Percentiles rank a stretch among this genome's conserved stretches.
These are phyloP conservation scores for Taphrina wiesneri DNA, from an alignment of 1,139 yeast genomes.

Conservation along the genomic window DNA sequence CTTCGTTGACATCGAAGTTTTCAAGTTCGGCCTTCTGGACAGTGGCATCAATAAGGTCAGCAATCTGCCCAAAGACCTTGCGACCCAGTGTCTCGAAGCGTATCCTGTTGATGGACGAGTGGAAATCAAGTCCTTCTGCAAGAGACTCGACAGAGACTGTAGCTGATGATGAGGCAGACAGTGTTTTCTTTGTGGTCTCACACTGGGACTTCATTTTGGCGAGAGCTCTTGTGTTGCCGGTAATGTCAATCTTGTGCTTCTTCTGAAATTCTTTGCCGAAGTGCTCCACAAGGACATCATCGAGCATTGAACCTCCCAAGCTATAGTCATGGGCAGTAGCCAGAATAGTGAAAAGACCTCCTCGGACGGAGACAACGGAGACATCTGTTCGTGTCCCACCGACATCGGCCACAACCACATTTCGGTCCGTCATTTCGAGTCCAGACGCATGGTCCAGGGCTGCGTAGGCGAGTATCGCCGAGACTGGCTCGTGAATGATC, in stretches of 20 bases:
- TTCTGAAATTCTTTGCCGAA: constrained; percentile 93
- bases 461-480: constrained; percentile 73
- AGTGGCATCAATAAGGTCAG: constrained; percentile 70
- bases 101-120: constrained; percentile 88
- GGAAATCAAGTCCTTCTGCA: constrained; percentile 92
- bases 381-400: constrained; percentile 98
- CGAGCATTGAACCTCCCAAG: constrained; percentile 87
- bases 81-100: constrained; percentile 88
- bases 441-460: constrained; percentile 45
- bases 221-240: constrained; percentile 70
- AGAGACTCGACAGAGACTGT: constrained; percentile 93
- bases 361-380: constrained; percentile 89
- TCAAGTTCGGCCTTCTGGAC: constrained; percentile 83
- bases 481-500: constrained; percentile 87
- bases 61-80: constrained; percentile 71
- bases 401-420: constrained; percentile 90
- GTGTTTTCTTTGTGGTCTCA: constrained; percentile 82
- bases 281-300: constrained; percentile 73
- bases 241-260: constrained; percentile 77
- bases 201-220: constrained; percentile 88
- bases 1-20: constrained; percentile 83
- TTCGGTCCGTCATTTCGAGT: constrained; percentile 68
- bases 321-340: constrained; percentile 81
- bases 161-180: constrained; percentile 84
- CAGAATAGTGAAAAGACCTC: constrained; percentile 85